Conservation (phyloP, 2,329 filamentous ascomycete species). For the Pseudogymnoascus sp. region DNA sequence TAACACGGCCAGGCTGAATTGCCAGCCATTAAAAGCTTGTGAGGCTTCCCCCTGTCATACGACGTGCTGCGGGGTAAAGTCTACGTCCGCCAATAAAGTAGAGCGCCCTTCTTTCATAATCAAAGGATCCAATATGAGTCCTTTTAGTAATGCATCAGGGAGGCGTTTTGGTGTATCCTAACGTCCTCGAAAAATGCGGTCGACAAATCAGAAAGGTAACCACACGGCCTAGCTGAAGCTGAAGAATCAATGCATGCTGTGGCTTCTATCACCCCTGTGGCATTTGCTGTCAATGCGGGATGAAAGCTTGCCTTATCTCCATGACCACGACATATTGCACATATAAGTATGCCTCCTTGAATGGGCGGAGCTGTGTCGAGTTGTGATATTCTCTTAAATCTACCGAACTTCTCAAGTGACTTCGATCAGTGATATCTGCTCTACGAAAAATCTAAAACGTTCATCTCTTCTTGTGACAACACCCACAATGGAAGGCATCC, state of each 20-base stretch:
- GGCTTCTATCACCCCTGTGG: neutral
- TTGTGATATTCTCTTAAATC: neutral
- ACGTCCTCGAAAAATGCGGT: neutral
- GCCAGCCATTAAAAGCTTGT: neutral
- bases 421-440: neutral
- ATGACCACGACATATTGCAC: neutral
- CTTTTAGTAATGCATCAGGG: neutral
- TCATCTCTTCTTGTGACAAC: neutral
- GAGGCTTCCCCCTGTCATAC: neutral
- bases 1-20: neutral
- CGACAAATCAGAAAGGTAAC: neutral
- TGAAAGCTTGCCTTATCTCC: neutral
- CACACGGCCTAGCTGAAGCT: neutral
- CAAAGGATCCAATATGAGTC: neutral
- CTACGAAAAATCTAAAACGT: neutral
- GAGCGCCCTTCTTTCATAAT: neutral
- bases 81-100: neutral
- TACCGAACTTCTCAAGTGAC: neutral
- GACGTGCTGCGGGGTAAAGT: neutral
- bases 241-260: neutral
- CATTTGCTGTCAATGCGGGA: neutral
- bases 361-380: neutral
- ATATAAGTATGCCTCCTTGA: neutral
- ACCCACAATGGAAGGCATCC: constrained; percentile 22
- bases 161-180: neutral